These are phyloP conservation scores for Agaricus bisporus DNA, from an alignment of 768 basidiomycete species.

Conservation along the genomic window DNA sequence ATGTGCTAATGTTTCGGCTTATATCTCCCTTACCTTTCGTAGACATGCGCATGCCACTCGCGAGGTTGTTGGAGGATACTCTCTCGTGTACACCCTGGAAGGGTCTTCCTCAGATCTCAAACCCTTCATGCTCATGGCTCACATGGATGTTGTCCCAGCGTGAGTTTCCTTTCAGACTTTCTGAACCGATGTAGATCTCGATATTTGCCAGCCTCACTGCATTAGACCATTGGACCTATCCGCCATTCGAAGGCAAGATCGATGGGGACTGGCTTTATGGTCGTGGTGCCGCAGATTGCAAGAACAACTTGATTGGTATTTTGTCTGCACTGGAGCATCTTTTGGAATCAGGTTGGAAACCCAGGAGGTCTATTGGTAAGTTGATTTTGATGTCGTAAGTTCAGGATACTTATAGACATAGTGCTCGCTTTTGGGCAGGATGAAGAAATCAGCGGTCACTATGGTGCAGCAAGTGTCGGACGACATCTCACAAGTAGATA, in stretches of 20 bases:
- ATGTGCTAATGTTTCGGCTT: constrained; percentile 3
- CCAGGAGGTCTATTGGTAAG: constrained; percentile 20
- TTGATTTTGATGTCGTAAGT: background rate
- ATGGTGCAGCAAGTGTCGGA: constrained; percentile 22
- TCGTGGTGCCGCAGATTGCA: constrained; percentile 24
- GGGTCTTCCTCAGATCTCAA: constrained; percentile 16
- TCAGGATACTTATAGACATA: background rate
- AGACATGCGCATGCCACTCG: constrained; percentile 18
- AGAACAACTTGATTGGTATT: constrained; percentile 25
- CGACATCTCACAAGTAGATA: constrained; percentile 17
- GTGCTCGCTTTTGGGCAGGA: constrained; percentile 28
- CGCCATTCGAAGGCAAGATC: constrained; percentile 22
- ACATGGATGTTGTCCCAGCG: constrained; percentile 25
- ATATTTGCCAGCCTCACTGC: constrained; percentile 18
- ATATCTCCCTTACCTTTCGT: background rate
- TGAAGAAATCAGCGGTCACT: constrained; percentile 26
- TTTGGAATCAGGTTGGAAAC: constrained; percentile 18
- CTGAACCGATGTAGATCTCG: background rate
- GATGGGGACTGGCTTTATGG: constrained; percentile 25
- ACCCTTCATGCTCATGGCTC: constrained; percentile 25
- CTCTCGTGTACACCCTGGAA: constrained; percentile 19
- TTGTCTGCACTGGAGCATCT: constrained; percentile 25
- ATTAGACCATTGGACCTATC: constrained; percentile 22
- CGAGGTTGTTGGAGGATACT: constrained; percentile 19
- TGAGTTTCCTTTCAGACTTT: constrained; percentile 4